These are phyloP conservation scores for Hypoxylon lienhwacheense DNA, from an alignment of 495 filamentous ascomycete species.

Conservation along the genomic window DNA sequence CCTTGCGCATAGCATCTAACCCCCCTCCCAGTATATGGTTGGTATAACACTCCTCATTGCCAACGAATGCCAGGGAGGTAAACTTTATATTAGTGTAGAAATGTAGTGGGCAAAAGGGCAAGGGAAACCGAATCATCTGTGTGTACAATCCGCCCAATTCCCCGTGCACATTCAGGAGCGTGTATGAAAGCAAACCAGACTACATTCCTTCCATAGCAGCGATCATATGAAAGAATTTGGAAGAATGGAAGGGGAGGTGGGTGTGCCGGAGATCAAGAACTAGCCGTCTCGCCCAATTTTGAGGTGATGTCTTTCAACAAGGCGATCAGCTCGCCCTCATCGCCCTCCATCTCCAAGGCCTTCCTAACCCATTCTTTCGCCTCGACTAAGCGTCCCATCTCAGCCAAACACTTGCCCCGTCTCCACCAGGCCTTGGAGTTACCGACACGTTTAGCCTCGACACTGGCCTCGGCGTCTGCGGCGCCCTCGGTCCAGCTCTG, in stretches of 20 bases:
- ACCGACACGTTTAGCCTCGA: constrained; percentile 82
- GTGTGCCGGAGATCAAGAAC: constrained; percentile 23
- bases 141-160: too few species aligned
- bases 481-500: constrained; percentile 79
- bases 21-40: too few species aligned
- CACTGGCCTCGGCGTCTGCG: constrained; percentile 80
- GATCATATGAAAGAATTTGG: neutral
- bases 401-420: constrained; percentile 74
- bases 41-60: too few species aligned
- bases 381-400: constrained; percentile 90
- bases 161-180: too few species aligned
- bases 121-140: too few species aligned
- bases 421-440: constrained; percentile 97
- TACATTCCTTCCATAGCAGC: neutral
- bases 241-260: neutral
- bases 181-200: too few species aligned
- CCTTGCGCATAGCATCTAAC: too few species aligned
- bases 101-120: too few species aligned
- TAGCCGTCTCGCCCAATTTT: constrained; percentile 38
- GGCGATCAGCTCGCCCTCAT: constrained; percentile 66
- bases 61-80: too few species aligned
- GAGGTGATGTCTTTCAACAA: constrained; percentile 71
- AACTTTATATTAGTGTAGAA: too few species aligned
- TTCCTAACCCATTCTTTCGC: constrained; percentile 70
- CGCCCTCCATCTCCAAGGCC: constrained; percentile 82